These are phyloP conservation scores for Beauveria bassiana DNA, from an alignment of 2,329 filamentous ascomycete species.

Conservation along the genomic window DNA sequence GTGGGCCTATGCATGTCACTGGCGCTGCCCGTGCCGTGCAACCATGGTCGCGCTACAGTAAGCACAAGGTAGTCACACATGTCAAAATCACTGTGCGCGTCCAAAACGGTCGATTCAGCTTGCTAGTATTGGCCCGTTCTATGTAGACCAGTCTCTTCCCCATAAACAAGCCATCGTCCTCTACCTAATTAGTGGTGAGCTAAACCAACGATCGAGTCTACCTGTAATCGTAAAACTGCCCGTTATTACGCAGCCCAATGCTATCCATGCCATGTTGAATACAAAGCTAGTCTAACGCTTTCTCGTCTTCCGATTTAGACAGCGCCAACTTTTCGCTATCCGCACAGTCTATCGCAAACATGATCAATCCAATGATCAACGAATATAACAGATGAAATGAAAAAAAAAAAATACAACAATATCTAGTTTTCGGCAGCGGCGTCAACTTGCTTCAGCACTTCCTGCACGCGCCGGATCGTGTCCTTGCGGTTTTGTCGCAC, in stretches of 20 bases:
- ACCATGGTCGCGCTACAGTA: neutral
- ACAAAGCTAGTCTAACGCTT: neutral
- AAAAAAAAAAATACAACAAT: neutral
- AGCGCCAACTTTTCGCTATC: neutral
- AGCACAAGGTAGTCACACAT: too few species aligned
- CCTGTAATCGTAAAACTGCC: neutral
- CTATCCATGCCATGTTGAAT: neutral
- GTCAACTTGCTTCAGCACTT: slow-evolving; percentile 58
- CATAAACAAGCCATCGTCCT: neutral
- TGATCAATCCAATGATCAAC: neutral
- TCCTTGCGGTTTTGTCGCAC: slow-evolving; percentile 61
- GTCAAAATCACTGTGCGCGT: neutral
- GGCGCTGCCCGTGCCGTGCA: neutral
- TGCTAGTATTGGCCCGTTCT: neutral
- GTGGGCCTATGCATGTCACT: slow-evolving; percentile 5
- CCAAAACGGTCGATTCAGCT: neutral
- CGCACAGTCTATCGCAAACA: neutral
- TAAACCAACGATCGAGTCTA: neutral
- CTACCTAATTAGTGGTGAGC: neutral
- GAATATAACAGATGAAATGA: neutral
- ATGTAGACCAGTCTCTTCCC: neutral
- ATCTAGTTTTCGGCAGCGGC: slow-evolving; percentile 17
- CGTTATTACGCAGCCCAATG: neutral
- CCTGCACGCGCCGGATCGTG: slow-evolving; percentile 64
- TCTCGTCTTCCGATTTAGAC: neutral